Evolutionary conservation across 2,329 filamentous ascomycete genomes (phyloP).

Genomic region (Colletotrichum euphorbiae): DNA sequence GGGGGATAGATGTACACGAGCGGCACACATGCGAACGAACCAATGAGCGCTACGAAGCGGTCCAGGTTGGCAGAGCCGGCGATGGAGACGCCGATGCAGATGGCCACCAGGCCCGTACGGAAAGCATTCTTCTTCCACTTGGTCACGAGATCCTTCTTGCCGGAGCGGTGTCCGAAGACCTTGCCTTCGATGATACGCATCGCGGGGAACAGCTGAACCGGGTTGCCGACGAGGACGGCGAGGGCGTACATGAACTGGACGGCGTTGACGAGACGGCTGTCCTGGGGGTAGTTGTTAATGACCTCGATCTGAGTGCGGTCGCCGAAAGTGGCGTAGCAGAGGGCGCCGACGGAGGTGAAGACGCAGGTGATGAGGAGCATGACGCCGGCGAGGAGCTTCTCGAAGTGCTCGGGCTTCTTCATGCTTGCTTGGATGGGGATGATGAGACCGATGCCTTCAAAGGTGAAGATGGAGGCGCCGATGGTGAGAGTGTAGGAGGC

Average conservation of each 20-base stretch:
- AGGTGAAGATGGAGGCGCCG: slow-evolving; percentile 88
- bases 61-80: slow-evolving; percentile 76
- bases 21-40: slow-evolving; percentile 97
- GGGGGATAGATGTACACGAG: slow-evolving; percentile 89
- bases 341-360: slow-evolving; percentile 77
- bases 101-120: slow-evolving; percentile 64
- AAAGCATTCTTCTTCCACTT: slow-evolving; percentile 85
- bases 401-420: slow-evolving; percentile 76
- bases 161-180: slow-evolving; percentile 75
- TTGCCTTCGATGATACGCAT: slow-evolving; percentile 77
- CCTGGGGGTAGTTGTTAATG: slow-evolving; percentile 81
- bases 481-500: slow-evolving; percentile 76
- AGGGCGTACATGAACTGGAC: slow-evolving; percentile 81
- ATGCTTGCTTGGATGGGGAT: slow-evolving; percentile 99
- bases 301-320: slow-evolving; percentile 76
- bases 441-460: slow-evolving; percentile 96
- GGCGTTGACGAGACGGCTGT: slow-evolving; percentile 77
- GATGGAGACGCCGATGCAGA: slow-evolving; percentile 72
- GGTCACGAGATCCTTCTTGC: slow-evolving; percentile 71
- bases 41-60: slow-evolving; percentile 96
- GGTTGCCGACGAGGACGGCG: slow-evolving; percentile 78
- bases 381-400: slow-evolving; percentile 72
- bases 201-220: slow-evolving; percentile 81
- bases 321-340: slow-evolving; percentile 82
- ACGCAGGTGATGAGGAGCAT: slow-evolving; percentile 80